Evolutionary conservation across 176 grass and related monocot genomes (phyloP).

Genomic region (Lolium perenne): DNA sequence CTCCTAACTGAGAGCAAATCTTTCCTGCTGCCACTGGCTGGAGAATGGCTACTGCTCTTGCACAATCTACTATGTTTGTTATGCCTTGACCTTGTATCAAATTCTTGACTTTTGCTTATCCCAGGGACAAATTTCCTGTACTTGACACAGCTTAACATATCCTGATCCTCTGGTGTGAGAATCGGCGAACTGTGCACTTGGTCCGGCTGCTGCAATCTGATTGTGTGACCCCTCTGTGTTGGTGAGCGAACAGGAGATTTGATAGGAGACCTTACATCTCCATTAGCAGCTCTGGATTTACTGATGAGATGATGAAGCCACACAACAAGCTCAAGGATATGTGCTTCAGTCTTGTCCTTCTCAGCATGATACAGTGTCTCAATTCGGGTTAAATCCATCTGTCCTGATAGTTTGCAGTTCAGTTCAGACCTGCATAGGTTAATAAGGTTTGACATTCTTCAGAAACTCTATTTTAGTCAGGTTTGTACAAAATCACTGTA

Average conservation of each 20-base stretch:
- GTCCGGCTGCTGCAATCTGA: conserved; percentile 35
- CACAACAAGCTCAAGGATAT: conserved; percentile 85
- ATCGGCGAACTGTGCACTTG: conserved; percentile 51
- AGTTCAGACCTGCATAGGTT: conserved; percentile 62
- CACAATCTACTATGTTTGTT: conserved; percentile 73
- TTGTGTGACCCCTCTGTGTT: conserved; percentile 49
- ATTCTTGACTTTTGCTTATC: conserved; percentile 98
- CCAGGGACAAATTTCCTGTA: conserved; percentile 79
- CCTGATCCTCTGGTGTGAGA: conserved; percentile 83
- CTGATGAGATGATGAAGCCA: conserved; percentile 93
- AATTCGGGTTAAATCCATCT: conserved; percentile 67
- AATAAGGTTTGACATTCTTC: conserved; percentile 9
- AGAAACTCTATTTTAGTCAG: conserved; percentile 30
- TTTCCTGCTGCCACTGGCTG: conserved; percentile 58
- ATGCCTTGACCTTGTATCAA: conserved; percentile 60
- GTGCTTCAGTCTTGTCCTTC: conserved; percentile 78
- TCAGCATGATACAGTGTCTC: conserved; percentile 94
- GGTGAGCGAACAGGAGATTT: conserved; percentile 84
- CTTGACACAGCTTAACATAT: conserved; percentile 87
- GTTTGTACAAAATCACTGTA: conserved; percentile 35
- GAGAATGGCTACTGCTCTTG: conserved; percentile 94
- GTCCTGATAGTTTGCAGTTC: conserved; percentile 61
- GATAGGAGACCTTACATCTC: conserved; percentile 75
- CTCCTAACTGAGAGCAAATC: conserved; percentile 55
- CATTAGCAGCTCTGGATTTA: conserved; percentile 66